Conservation (phyloP, 495 filamentous ascomycete species). For the Lepraria neglecta region DNA sequence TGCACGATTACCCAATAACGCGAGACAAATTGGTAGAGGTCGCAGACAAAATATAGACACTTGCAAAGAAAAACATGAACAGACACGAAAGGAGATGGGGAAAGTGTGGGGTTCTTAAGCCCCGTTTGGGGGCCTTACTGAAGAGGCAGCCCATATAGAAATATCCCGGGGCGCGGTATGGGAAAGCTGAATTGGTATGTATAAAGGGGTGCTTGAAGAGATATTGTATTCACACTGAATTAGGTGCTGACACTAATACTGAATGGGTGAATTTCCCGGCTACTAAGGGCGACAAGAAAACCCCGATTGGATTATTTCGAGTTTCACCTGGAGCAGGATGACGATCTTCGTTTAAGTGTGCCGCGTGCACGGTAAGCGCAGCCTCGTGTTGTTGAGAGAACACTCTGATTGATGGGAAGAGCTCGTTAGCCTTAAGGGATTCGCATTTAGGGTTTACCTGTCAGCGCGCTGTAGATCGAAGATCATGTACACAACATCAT, state of each 20-base stretch:
- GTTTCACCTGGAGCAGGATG: not conserved
- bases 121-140: not conserved
- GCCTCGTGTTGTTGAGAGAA: not conserved
- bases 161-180: not conserved
- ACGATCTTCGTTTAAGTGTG: not conserved
- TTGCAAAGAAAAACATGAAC: not conserved
- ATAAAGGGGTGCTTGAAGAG: not conserved
- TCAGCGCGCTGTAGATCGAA: not conserved
- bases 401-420: not conserved
- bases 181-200: not conserved
- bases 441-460: no score
- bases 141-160: not conserved
- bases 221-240: not conserved
- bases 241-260: slow-evolving; percentile 2
- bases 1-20: no score
- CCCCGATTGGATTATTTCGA: not conserved
- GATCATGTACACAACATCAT: not conserved
- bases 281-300: not conserved
- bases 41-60: no score
- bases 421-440: not conserved
- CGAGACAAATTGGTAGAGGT: no score
- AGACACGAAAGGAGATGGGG: not conserved
- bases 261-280: not conserved
- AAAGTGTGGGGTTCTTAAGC: not conserved
- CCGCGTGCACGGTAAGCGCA: not conserved